Evolutionary conservation across 768 basidiomycete genomes (phyloP).

Genomic region (Suillus fuscotomentosus): DNA sequence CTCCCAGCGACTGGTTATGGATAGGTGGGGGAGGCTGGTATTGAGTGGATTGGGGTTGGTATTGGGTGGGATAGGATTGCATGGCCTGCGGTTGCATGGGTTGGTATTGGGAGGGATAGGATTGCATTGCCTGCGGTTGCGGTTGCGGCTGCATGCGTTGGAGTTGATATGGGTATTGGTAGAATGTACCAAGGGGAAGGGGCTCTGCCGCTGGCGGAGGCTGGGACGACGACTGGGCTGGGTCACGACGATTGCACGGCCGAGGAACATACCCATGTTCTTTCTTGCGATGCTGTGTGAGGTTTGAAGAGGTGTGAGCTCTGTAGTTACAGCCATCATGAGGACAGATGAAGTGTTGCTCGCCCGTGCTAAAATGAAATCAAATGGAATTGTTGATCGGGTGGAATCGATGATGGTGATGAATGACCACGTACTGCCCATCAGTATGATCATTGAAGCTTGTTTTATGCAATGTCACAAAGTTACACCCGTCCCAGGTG

Average conservation of each 20-base stretch:
- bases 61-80: too few species aligned
- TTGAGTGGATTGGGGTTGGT: background rate
- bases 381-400: too few species aligned
- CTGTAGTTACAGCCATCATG: slow-evolving; percentile 13
- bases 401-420: too few species aligned
- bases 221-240: too few species aligned
- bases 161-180: too few species aligned
- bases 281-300: slow-evolving; percentile 23
- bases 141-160: too few species aligned
- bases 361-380: slow-evolving; percentile 18
- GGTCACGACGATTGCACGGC: background rate
- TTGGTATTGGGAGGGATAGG: too few species aligned
- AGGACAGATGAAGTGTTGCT: slow-evolving; percentile 10
- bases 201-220: too few species aligned
- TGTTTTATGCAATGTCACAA: background rate
- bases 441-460: slow-evolving; percentile 9
- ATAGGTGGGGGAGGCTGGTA: too few species aligned
- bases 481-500: slow-evolving; percentile 10
- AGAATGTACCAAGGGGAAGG: too few species aligned
- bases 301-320: slow-evolving; percentile 21
- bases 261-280: slow-evolving; percentile 21
- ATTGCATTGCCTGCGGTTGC: too few species aligned
- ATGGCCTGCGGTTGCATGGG: too few species aligned
- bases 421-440: slow-evolving; percentile 15
- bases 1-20: background rate